Evolutionary conservation across 352 stramenopile genomes (phyloP), one percentile per base, ranked within the genome.

Genomic region (Globisporangium mamillatum): DNA sequence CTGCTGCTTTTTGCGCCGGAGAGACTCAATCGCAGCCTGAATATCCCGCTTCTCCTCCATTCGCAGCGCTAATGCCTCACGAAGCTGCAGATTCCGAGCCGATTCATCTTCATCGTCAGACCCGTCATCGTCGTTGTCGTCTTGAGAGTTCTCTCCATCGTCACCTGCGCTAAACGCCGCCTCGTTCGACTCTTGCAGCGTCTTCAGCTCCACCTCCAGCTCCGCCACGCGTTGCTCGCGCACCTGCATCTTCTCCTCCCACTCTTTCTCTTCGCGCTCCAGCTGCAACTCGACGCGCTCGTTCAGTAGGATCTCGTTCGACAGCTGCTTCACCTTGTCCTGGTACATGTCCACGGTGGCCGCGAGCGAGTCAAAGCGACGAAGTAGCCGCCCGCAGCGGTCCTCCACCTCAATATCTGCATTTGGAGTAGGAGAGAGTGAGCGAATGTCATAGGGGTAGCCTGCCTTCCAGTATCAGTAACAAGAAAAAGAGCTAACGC

Each of bases 41-140:
- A 91, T 84, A 66, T 91, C 83, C 1, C 73, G 68, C 71, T 82
- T 83, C 67, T 91, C 83, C 63, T 91, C 83, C 50, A 66, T 70
- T 9, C 83, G 74, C 46, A 91, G 67, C 9, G 77, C 77, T 22
- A 91, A 59, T 18, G 72, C 74, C 66, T 89, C 81, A 6, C 73
- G 66, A 2, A 89, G 69, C 60, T 79, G 74, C 3, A 69, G 55
- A 38, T 79, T 75, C 41, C 69, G 64, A 1, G 60, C 63, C 25
- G 70, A 64, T 34, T 76, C 61, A 54, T 56, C 55, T 1, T 68
- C 55, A 12, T 57, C 41, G 14, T 64, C 54, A 4, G n/a, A 41
- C 3, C 50, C 64, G 20, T 71, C 24, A 1, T 56, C 24, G 0
- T 67, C 57, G 8, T 66, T 50, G 14, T 71, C 29, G 62, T 66